These are phyloP conservation scores for Sporothrix variecibatus DNA, from an alignment of 2,329 filamentous ascomycete genomes.

Conservation along the genomic window DNA sequence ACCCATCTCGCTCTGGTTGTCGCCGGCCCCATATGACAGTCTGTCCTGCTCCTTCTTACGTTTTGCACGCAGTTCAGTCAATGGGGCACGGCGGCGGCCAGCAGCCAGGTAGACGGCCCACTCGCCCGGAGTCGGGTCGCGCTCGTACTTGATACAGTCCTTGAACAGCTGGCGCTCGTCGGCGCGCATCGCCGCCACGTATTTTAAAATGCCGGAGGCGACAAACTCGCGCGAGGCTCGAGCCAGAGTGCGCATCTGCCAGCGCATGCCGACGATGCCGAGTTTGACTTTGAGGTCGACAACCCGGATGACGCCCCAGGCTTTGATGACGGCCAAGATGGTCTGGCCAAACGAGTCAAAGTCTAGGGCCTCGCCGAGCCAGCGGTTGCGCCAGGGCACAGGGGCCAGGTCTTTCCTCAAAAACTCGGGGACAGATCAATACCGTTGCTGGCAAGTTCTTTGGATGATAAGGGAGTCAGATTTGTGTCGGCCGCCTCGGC, in stretches of 20 bases:
- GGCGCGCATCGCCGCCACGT: constrained; percentile 57
- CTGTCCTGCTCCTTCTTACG: constrained; percentile 22
- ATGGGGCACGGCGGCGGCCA: constrained; percentile 41
- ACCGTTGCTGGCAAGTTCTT: constrained; percentile 24
- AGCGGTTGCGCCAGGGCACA: constrained; percentile 57
- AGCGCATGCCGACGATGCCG: constrained; percentile 55
- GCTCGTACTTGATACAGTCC: constrained; percentile 61
- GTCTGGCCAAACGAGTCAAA: constrained; percentile 59
- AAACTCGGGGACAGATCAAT: constrained; percentile 39
- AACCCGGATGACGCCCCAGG: constrained; percentile 60
- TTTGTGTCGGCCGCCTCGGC: background rate
- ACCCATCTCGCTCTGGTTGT: constrained; percentile 25
- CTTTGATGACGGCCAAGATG: constrained; percentile 58
- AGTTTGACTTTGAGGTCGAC: constrained; percentile 61
- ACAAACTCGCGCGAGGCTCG: constrained; percentile 61
- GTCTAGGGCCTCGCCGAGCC: constrained; percentile 61
- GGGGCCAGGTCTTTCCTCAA: constrained; percentile 50
- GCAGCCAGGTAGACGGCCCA: constrained; percentile 59
- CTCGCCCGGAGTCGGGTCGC: constrained; percentile 58
- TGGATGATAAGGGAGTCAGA: background rate
- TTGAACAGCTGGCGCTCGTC: constrained; percentile 55
- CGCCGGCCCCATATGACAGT: background rate
- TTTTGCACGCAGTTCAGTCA: constrained; percentile 28
- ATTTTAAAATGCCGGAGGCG: constrained; percentile 56
- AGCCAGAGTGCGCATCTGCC: constrained; percentile 62